Percentiles rank a stretch among this genome's conserved stretches.
Evolutionary conservation across 2,329 filamentous ascomycete genomes (phyloP).

Genomic region (Ophiocordyceps camponoti-floridani): DNA sequence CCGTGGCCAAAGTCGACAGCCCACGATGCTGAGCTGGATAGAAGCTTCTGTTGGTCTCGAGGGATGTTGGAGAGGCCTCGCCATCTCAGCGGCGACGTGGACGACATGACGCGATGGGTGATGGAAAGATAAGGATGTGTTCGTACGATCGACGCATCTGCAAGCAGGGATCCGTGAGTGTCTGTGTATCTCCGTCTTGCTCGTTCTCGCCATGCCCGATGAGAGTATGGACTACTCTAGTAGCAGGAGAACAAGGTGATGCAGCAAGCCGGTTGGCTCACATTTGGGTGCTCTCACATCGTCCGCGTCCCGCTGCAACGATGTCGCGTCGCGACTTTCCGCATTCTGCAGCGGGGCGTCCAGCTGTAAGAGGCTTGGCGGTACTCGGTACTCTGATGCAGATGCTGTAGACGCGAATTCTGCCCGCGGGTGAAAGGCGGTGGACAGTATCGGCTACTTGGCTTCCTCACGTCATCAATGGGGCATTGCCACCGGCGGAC

Average conservation of each 20-base stretch:
- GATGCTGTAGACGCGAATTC: not conserved
- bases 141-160: not conserved
- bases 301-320: not conserved
- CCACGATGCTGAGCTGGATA: slow-evolving; percentile 19
- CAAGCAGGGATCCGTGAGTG: not conserved
- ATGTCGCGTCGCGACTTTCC: not conserved
- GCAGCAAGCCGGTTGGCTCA: too few relatives aligned
- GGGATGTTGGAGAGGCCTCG: slow-evolving; percentile 15
- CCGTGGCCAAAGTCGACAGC: slow-evolving; percentile 9
- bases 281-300: too few relatives aligned
- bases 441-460: not conserved
- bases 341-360: not conserved
- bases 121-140: too few relatives aligned
- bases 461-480: not conserved
- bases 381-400: not conserved
- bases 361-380: not conserved
- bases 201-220: not conserved
- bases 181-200: not conserved
- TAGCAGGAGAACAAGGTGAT: too few relatives aligned
- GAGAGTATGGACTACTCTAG: too few relatives aligned
- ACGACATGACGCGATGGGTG: slow-evolving; percentile 8
- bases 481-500: not conserved
- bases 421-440: not conserved
- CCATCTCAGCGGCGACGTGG: slow-evolving; percentile 8
- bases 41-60: slow-evolving; percentile 18